Base-by-base conservation (phyloP, 768 basidiomycete genomes). In the Imleria badia region DNA sequence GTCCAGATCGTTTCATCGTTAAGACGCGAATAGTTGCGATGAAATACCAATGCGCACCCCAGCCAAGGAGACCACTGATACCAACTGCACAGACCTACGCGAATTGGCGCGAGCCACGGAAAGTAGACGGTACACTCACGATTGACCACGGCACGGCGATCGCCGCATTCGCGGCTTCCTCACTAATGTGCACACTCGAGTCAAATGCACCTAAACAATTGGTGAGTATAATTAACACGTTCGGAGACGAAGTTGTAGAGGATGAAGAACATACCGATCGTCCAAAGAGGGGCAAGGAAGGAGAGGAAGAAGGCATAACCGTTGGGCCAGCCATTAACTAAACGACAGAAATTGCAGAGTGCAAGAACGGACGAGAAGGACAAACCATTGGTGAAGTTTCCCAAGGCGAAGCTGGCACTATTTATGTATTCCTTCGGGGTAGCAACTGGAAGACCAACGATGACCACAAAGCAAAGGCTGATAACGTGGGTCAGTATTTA, bases 401-500 rank as follows among this genome's bases (percentile, higher is more conserved):
- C 79, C 9, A 90, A 74, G 0, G 84, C 86, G 53, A 80, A 85
- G 19, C 75, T 74, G 1, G 85, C 81, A 1, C 71, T 77, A 66
- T 89, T 90, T 59, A 72, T 80, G 48, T 82, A 26, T 26, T 26
- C 26, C 26, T 26, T 26, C 6, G 26, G 26, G 26, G 26, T 26
- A 26, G 26, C 26, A 77, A 75, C 80, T 1, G 87, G 87, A 2
- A 90, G 73, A 5, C 80, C 86, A 47, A 92, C 79, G 48, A 91
- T 86, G 6, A 40, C 51, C 10, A 26, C 61, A 5, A 62, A 52
- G 29, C 61, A 62, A 8, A 62, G 53, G 34, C 61, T 62, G 11
- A 39, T 26, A 19, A 30, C 1, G 30, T 29, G 39, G 13, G 38
- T 54, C 29, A 61, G 45, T 12, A 10, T 33, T 29, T 40, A 30